Conservation (phyloP, 2,329 filamentous ascomycete species). For the Epichloe coenophiala region DNA sequence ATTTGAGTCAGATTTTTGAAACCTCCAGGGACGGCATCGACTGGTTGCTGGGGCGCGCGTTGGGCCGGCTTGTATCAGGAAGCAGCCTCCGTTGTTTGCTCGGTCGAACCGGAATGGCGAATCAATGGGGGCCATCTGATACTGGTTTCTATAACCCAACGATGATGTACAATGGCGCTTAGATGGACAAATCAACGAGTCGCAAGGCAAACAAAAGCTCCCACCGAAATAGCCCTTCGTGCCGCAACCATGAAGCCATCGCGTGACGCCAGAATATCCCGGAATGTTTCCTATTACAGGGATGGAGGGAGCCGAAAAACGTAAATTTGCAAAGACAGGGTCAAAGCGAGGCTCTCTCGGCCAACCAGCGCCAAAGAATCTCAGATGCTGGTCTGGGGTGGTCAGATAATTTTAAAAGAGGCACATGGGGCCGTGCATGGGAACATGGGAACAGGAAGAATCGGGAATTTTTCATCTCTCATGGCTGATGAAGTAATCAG, state of each 20-base stretch:
- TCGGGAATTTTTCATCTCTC: too few relatives aligned
- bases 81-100: neutral
- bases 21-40: neutral
- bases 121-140: neutral
- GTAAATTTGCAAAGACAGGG: too few relatives aligned
- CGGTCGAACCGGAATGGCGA: too few relatives aligned
- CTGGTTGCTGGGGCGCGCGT: neutral
- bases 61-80: neutral
- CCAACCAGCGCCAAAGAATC: too few relatives aligned
- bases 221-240: too few relatives aligned
- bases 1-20: neutral
- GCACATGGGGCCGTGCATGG: neutral
- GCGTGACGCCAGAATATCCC: too few relatives aligned
- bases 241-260: too few relatives aligned
- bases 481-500: too few relatives aligned
- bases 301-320: neutral
- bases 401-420: conserved; percentile 1
- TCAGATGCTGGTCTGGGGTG: too few relatives aligned
- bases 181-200: neutral
- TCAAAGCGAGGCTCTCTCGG: too few relatives aligned
- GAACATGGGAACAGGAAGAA: neutral
- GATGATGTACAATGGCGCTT: neutral
- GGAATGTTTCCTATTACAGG: neutral
- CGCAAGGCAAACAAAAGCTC: too few relatives aligned
- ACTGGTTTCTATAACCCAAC: neutral